phyloP scores from a whole-genome alignment of 805 yeast genomes.

The Lipomyces yamadae region DNA sequence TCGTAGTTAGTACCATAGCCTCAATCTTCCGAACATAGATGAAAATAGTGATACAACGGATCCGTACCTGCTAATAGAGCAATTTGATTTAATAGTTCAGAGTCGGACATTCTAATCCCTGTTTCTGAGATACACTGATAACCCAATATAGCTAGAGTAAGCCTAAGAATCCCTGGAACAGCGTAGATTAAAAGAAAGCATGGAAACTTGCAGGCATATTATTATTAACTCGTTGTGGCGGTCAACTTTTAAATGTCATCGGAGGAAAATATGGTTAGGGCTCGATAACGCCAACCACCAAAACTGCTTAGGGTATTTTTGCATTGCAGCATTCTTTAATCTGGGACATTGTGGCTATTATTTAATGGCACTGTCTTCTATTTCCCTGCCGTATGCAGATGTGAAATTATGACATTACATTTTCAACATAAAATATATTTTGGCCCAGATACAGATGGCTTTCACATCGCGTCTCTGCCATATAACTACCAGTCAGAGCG shows the following conservation, averaged over 20 bases:
- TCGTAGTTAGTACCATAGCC: not conserved
- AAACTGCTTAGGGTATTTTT: too few species aligned
- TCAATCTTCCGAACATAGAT: not conserved
- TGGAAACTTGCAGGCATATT: too few species aligned
- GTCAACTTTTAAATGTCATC: too few species aligned
- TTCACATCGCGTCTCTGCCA: not conserved
- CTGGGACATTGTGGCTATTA: too few species aligned
- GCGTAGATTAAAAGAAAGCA: not conserved
- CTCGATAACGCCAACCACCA: too few species aligned
- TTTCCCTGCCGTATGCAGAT: too few species aligned
- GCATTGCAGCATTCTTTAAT: too few species aligned
- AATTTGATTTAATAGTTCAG: conserved; percentile 37
- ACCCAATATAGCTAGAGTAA: not conserved
- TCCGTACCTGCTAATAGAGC: conserved; percentile 37
- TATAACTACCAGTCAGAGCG: not conserved
- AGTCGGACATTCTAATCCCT: conserved; percentile 31
- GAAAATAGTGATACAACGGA: not conserved
- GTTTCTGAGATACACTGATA: not conserved
- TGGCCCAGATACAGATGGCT: not conserved
- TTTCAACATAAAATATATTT: not conserved
- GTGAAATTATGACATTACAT: too few species aligned
- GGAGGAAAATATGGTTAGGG: too few species aligned
- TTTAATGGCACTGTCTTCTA: too few species aligned
- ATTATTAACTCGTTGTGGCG: too few species aligned
- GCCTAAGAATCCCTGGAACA: not conserved